Evolutionary conservation across 176 grass and related monocot species (phyloP).

Genomic region (Aechmea fasciata): DNA sequence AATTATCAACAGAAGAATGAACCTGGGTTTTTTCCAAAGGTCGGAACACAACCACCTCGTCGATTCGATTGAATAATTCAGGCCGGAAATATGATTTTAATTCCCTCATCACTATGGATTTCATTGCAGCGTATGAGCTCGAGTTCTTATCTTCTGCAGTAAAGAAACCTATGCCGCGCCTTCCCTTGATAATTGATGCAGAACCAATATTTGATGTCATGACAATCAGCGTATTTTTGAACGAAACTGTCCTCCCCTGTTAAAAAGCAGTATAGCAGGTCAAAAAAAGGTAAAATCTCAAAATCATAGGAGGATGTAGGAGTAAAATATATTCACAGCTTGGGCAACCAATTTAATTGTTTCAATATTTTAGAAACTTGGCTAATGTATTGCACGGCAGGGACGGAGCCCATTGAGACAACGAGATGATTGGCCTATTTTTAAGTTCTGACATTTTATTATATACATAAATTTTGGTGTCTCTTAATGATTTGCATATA

Average conservation of each 20-base stretch:
- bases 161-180: constrained; percentile 64
- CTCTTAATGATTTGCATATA: no score
- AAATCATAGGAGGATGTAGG: not conserved
- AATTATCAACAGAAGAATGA: constrained; percentile 7
- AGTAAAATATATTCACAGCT: not conserved
- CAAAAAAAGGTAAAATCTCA: constrained; percentile 24
- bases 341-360: no score
- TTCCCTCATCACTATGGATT: constrained; percentile 71
- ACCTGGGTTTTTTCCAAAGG: constrained; percentile 77
- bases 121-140: constrained; percentile 59
- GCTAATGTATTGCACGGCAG: no score
- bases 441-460: no score
- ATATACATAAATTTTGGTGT: no score
- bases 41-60: constrained; percentile 92
- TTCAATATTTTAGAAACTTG: no score
- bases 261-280: constrained; percentile 4
- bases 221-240: constrained; percentile 96
- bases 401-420: no score
- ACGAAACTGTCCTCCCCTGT: constrained; percentile 85
- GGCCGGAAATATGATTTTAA: constrained; percentile 89
- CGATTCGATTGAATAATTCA: constrained; percentile 91
- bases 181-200: constrained; percentile 65
- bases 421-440: no score
- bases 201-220: constrained; percentile 97
- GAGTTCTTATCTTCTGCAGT: constrained; percentile 49